Conservation (phyloP, 441 rosid species). For the Biscutella auriculata region DNA sequence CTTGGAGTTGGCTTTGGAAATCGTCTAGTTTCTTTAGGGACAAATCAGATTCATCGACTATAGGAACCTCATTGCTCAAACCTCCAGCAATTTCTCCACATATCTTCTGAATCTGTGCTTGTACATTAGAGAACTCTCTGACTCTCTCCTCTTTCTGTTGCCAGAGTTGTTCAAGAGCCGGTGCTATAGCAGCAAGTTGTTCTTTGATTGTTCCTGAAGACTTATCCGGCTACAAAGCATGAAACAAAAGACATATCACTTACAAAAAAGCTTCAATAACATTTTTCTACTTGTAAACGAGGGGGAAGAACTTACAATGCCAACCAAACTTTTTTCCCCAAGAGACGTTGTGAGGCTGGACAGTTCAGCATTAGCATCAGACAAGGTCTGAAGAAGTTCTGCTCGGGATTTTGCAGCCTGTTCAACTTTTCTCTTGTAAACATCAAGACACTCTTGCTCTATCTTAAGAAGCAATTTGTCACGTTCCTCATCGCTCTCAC, state of each 20-base stretch:
- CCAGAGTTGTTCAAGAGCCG: conserved; percentile 77
- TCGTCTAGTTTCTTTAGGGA: conserved; percentile 70
- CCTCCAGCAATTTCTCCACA: conserved; percentile 86
- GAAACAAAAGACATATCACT: neutral
- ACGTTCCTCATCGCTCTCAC: conserved; percentile 79
- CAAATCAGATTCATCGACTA: conserved; percentile 78
- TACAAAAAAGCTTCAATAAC: neutral
- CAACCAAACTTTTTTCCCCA: conserved; percentile 60
- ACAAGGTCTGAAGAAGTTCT: conserved; percentile 70
- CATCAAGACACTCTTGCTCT: conserved; percentile 90
- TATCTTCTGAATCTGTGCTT: conserved; percentile 76
- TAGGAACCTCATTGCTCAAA: conserved; percentile 45
- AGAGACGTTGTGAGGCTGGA: conserved; percentile 68
- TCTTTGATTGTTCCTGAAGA: conserved; percentile 86
- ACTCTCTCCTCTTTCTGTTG: conserved; percentile 91
- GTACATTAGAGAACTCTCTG: conserved; percentile 73
- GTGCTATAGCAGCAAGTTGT: conserved; percentile 87
- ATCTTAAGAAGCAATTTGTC: conserved; percentile 87
- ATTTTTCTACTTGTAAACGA: neutral
- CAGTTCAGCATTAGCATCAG: conserved; percentile 83
- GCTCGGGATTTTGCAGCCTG: conserved; percentile 81
- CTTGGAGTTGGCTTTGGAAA: conserved; percentile 73
- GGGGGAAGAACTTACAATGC: conserved; percentile 39
- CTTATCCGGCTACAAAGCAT: conserved; percentile 51
- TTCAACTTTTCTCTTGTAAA: conserved; percentile 91